Evolutionary conservation across 2,329 filamentous ascomycete species (phyloP), one percentile per base, ranked within the genome.

Genomic region (Fusarium pseudocircinatum): DNA sequence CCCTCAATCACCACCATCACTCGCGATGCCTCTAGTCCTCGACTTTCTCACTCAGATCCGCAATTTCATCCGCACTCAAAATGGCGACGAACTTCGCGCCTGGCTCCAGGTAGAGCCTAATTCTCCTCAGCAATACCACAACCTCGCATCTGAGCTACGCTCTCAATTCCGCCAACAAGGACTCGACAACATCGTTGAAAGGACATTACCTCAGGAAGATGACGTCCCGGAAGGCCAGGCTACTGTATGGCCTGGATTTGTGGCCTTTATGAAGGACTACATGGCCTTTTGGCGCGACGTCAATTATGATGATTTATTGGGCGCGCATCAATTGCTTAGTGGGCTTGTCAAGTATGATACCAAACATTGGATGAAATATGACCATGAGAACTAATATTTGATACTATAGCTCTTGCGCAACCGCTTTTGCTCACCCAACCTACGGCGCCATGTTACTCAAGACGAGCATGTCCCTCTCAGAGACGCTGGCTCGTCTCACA

Each of bases 401-500:
- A 24, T 10, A 20, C 2, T 14, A 30, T 61, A 96, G 94, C 78
- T 92, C 95, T 76, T 96, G 93, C 75, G 93, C 94, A 32, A 93
- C 93, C 26, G 95, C 95, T 2, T 89, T 98, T 53, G 90, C 91
- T 12, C 92, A 97, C 78, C 90, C 92, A 4, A 91, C 91, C 18
- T 91, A 95, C 79, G 96, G 96, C 37, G 89, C 92, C 36, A 88
- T 97, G 77, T 90, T 98, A 76, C 89, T 98, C 44, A 92, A 94
- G 46, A 95, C 94, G 7, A 93, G 94, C 79, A 91, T 97, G 76
- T 92, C 93, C 36, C 89, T 97, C 60, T 96, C 93, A 37, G 91
- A 93, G 75, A 90, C 94, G 13, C 89, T 98, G 30, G 92, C 94
- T 14, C 91, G 92, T 73, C 88, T 98, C 63, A 95, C 95, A 32